Evolutionary conservation across 208 protist species (phyloP).

Genomic region (Trypanosoma scelopori): DNA sequence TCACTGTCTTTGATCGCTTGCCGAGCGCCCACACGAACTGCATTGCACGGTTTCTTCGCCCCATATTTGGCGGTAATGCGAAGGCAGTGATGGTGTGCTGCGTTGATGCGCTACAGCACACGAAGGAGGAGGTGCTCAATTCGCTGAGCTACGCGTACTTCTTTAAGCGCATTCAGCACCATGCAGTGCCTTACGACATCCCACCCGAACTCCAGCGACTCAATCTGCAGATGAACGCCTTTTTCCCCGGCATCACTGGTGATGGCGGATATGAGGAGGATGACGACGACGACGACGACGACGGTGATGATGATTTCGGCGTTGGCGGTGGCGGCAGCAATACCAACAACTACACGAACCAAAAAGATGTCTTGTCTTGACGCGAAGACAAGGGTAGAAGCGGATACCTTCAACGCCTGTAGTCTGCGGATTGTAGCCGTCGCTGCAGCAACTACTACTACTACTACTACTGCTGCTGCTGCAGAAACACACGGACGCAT

Average conservation of each 20-base stretch:
- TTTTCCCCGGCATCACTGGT: constrained; percentile 2
- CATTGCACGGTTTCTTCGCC: constrained; percentile 40
- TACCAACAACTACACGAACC: no score
- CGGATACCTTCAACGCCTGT: no score
- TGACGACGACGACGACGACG: not conserved
- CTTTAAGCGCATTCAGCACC: constrained; percentile 46
- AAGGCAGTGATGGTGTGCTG: constrained; percentile 38
- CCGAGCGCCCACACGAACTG: constrained; percentile 26
- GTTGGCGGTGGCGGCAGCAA: not conserved
- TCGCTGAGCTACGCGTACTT: constrained; percentile 38
- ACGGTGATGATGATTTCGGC: not conserved
- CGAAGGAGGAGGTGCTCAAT: constrained; percentile 28
- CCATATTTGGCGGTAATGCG: constrained; percentile 66
- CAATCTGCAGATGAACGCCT: constrained; percentile 31
- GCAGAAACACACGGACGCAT: no score
- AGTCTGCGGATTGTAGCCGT: no score
- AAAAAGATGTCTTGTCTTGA: not conserved
- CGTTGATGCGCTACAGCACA: constrained; percentile 7
- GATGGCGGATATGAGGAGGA: no score
- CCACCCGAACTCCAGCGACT: constrained; percentile 41
- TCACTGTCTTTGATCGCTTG: constrained; percentile 7
- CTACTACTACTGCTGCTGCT: no score
- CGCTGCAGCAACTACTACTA: no score
- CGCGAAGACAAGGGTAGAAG: no score
- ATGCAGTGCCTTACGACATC: constrained; percentile 42